Conservation (phyloP, 441 rosid species). For the Flueggea neowawraea region DNA sequence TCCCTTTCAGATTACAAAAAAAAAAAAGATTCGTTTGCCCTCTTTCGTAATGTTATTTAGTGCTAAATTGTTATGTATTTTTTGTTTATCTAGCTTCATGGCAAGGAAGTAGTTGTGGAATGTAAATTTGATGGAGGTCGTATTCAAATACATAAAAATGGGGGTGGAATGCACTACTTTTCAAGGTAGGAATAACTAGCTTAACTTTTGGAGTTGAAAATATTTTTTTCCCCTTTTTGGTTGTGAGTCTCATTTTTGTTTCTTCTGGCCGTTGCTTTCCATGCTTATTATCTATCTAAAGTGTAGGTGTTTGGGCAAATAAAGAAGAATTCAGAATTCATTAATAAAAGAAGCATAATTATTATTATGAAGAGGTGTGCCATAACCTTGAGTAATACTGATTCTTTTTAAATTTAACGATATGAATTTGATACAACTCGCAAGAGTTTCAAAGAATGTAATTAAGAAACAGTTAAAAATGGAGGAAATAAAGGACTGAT, state of each 20-base stretch:
- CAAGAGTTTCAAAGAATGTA: too few relatives aligned
- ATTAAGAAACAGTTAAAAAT: too few relatives aligned
- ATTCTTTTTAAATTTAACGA: too few relatives aligned
- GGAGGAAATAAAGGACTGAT: too few relatives aligned
- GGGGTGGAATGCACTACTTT: conserved; percentile 68
- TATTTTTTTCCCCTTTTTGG: neutral
- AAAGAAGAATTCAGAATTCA: too few relatives aligned
- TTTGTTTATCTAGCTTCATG: conserved; percentile 59
- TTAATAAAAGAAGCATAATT: too few relatives aligned
- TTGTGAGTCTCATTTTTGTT: neutral
- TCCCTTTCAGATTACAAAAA: too few relatives aligned
- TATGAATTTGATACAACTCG: neutral
- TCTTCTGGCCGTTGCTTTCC: neutral
- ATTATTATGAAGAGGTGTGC: too few relatives aligned
- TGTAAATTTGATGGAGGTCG: conserved; percentile 99
- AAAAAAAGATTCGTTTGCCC: too few relatives aligned
- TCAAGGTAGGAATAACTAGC: conserved; percentile 52
- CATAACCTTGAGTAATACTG: too few relatives aligned
- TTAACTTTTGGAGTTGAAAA: neutral
- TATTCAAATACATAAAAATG: conserved; percentile 93
- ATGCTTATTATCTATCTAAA: too few relatives aligned
- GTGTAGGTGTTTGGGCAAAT: too few relatives aligned
- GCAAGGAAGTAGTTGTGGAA: conserved; percentile 87
- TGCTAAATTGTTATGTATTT: conserved; percentile 1
- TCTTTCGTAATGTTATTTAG: neutral